Conservation (phyloP, 768 basidiomycete genomes). For the Russula vinacea region DNA sequence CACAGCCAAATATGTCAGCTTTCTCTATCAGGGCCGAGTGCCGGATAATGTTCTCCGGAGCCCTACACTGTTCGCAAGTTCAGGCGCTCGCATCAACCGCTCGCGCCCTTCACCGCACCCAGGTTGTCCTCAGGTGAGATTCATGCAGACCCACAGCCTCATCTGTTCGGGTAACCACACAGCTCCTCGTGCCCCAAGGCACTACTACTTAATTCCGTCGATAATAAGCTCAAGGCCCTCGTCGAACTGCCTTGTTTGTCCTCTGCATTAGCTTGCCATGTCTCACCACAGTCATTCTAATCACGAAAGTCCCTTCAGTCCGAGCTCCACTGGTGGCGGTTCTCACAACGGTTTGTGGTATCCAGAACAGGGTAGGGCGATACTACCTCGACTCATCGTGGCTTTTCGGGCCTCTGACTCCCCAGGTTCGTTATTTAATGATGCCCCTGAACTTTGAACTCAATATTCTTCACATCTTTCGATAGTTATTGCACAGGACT, state of each 20-base stretch:
- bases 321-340: slow-evolving; percentile 17
- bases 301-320: slow-evolving; percentile 10
- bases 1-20: too few relatives aligned
- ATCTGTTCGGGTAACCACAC: not conserved
- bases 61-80: too few relatives aligned
- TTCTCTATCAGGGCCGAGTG: too few relatives aligned
- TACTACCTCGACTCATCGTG: slow-evolving; percentile 26
- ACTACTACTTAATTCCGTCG: slow-evolving; percentile 13
- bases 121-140: slow-evolving; percentile 15
- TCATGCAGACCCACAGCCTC: slow-evolving; percentile 11
- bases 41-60: too few relatives aligned
- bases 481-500: slow-evolving; percentile 3
- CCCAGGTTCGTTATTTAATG: slow-evolving; percentile 29
- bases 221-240: not conserved
- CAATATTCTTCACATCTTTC: slow-evolving; percentile 9
- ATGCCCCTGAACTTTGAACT: slow-evolving; percentile 18
- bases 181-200: slow-evolving; percentile 9
- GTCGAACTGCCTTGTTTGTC: slow-evolving; percentile 1
- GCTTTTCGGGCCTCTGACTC: slow-evolving; percentile 24
- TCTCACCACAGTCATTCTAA: slow-evolving; percentile 25
- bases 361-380: slow-evolving; percentile 28
- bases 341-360: slow-evolving; percentile 28
- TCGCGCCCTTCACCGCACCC: slow-evolving; percentile 10
- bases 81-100: too few relatives aligned
- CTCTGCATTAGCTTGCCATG: slow-evolving; percentile 29